A percentile compares a stretch with the other conserved stretches of the same genome.
phyloP scores from a whole-genome alignment of 2,329 filamentous ascomycete genomes.

The Colletotrichum tropicale region DNA sequence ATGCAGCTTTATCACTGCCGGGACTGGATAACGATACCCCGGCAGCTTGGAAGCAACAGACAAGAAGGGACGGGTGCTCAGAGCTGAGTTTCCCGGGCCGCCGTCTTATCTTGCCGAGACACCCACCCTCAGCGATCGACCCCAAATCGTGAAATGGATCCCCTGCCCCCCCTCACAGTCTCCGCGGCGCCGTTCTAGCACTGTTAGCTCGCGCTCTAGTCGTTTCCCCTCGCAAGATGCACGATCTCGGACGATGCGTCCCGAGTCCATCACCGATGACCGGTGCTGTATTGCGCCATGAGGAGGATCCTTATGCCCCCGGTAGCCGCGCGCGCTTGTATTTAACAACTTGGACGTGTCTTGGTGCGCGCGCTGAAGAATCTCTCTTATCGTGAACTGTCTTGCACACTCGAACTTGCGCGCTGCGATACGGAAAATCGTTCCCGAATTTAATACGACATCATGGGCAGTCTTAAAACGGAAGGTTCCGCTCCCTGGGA shows the following conservation, averaged over 20 bases:
- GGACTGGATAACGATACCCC: not conserved
- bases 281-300: not conserved
- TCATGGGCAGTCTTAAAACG: slow-evolving; percentile 14
- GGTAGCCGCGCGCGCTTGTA: not conserved
- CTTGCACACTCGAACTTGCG: not conserved
- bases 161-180: not conserved
- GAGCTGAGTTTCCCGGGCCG: not conserved
- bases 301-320: not conserved
- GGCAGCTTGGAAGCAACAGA: not conserved
- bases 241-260: not conserved
- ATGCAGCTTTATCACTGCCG: not conserved
- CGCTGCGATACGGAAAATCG: not conserved
- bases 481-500: slow-evolving; percentile 37
- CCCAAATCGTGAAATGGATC: not conserved
- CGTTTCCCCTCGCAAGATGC: not conserved
- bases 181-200: slow-evolving; percentile 7
- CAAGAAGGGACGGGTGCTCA: not conserved
- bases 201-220: not conserved
- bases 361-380: not conserved
- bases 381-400: not conserved
- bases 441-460: not conserved
- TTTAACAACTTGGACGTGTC: slow-evolving; percentile 1
- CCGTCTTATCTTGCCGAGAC: slow-evolving; percentile 8
- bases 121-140: not conserved
- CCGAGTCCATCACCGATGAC: not conserved